Conservation (phyloP, 345 rosid genomes). For the Syzygium grande region DNA sequence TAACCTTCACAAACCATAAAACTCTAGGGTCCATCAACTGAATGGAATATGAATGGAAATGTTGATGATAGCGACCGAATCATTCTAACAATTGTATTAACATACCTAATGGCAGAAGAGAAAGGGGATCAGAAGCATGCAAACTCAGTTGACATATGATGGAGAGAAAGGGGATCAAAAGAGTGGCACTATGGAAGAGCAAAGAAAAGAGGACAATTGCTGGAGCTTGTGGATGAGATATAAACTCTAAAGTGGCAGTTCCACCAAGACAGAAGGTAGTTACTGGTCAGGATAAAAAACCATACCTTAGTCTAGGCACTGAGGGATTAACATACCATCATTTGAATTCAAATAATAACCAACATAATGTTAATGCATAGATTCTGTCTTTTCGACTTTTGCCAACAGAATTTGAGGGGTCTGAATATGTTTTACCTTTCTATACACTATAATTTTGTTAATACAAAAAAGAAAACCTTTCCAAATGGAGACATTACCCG, state of each 20-base stretch:
- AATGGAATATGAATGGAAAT: not conserved
- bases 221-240: not conserved
- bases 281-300: no score
- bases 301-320: no score
- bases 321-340: not conserved
- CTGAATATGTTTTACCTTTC: not conserved
- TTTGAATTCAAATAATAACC: not conserved
- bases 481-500: conserved; percentile 37
- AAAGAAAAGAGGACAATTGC: not conserved
- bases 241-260: no score
- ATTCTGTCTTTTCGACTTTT: not conserved
- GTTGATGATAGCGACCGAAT: not conserved
- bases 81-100: not conserved
- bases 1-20: not conserved
- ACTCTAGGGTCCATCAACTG: not conserved
- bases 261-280: no score
- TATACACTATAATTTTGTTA: not conserved
- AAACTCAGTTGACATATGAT: not conserved
- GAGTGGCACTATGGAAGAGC: not conserved
- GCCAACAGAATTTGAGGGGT: not conserved
- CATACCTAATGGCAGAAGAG: not conserved
- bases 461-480: not conserved
- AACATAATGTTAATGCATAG: not conserved
- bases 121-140: not conserved
- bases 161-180: not conserved